phyloP scores from a whole-genome alignment of 2,329 filamentous ascomycete species.

The Aureobasidium vineae region DNA sequence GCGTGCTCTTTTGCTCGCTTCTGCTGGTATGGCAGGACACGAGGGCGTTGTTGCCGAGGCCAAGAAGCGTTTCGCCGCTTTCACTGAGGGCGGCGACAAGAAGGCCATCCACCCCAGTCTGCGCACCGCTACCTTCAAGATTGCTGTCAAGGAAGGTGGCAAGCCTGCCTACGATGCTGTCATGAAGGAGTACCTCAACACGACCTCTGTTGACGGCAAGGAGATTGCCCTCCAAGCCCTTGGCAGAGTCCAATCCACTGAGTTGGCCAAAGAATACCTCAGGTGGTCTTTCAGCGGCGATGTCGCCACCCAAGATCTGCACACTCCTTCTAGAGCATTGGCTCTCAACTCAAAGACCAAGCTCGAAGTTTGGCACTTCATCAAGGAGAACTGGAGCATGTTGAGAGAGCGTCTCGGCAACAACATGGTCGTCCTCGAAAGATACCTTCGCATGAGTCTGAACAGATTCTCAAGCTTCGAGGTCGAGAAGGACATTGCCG shows the following conservation, averaged over 20 bases:
- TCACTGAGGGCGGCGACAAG: conserved; percentile 65
- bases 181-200: conserved; percentile 79
- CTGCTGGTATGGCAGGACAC: conserved; percentile 74
- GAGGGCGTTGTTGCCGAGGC: conserved; percentile 69
- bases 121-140: conserved; percentile 74
- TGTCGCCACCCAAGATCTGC: conserved; percentile 84
- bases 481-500: conserved; percentile 70
- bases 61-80: conserved; percentile 75
- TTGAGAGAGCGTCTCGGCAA: conserved; percentile 68
- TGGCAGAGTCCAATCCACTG: conserved; percentile 67
- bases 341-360: conserved; percentile 71
- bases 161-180: conserved; percentile 69
- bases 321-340: conserved; percentile 72
- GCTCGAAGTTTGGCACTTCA: conserved; percentile 76
- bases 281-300: conserved; percentile 76
- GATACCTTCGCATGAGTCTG: conserved; percentile 77
- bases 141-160: conserved; percentile 71
- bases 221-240: conserved; percentile 78
- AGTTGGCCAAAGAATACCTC: conserved; percentile 66
- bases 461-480: conserved; percentile 72
- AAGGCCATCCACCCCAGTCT: conserved; percentile 76
- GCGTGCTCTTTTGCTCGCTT: conserved; percentile 74
- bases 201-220: conserved; percentile 84
- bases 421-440: conserved; percentile 86
- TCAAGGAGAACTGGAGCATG: conserved; percentile 77